Evolutionary conservation across 176 grass and related monocot genomes (phyloP).

Genomic region (Oryza punctata): DNA sequence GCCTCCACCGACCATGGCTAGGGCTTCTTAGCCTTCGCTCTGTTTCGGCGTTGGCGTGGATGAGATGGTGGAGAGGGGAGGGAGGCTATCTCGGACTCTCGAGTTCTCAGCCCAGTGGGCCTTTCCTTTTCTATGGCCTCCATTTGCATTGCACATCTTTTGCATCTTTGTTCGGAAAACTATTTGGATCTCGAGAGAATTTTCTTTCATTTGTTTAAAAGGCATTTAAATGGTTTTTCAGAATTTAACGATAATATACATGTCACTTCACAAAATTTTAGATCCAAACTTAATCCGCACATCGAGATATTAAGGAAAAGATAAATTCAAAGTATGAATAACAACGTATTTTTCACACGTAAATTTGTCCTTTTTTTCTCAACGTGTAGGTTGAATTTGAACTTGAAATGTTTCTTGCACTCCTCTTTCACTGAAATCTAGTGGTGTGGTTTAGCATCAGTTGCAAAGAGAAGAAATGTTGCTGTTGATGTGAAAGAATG

Average conservation of each 20-base stretch:
- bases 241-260: too few species aligned
- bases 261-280: too few species aligned
- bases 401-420: not conserved
- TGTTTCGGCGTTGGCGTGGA: conserved; percentile 25
- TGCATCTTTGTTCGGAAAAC: not conserved
- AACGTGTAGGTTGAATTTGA: too few species aligned
- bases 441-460: not conserved
- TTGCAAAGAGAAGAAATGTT: not conserved
- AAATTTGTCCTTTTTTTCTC: too few species aligned
- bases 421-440: conserved; percentile 15
- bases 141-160: not conserved
- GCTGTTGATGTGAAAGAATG: not conserved
- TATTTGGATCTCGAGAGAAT: too few species aligned
- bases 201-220: too few species aligned
- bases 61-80: not conserved
- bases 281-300: too few species aligned
- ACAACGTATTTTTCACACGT: too few species aligned
- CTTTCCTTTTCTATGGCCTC: not conserved
- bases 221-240: too few species aligned
- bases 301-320: too few species aligned
- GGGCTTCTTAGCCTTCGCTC: not conserved
- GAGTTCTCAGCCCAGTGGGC: conserved; percentile 32
- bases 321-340: too few species aligned
- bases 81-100: not conserved
- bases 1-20: conserved; percentile 12